These are phyloP conservation scores for Acrocalymma vagum DNA, from an alignment of 2,329 filamentous ascomycete species.

Conservation along the genomic window DNA sequence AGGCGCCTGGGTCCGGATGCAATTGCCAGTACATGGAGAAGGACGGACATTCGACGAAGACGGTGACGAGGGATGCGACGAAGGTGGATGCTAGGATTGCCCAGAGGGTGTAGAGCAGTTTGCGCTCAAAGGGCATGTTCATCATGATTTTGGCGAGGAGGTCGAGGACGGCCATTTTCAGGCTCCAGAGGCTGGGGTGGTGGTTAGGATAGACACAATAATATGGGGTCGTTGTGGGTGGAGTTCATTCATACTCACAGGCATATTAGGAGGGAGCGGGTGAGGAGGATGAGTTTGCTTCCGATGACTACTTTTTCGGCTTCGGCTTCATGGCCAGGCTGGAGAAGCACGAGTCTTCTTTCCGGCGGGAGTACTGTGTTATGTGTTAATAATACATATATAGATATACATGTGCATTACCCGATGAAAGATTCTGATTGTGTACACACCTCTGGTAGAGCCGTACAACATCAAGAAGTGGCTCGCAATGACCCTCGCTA, in stretches of 20 bases:
- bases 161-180: conserved; percentile 28
- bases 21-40: conserved; percentile 24
- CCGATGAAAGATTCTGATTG: too few relatives aligned
- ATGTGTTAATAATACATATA: background rate
- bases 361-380: conserved; percentile 12
- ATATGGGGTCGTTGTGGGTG: background rate
- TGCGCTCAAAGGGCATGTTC: conserved; percentile 23
- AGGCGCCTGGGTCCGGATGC: conserved; percentile 22
- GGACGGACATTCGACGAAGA: conserved; percentile 19
- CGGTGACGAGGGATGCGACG: conserved; percentile 20
- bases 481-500: conserved; percentile 19
- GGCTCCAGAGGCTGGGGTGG: conserved; percentile 19
- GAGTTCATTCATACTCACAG: conserved; percentile 11
- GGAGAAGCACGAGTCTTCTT: conserved; percentile 12
- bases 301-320: conserved; percentile 12
- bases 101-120: conserved; percentile 17
- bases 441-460: conserved; percentile 25
- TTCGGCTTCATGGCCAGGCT: conserved; percentile 4
- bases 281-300: conserved; percentile 22
- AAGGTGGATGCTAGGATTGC: conserved; percentile 15
- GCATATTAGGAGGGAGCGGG: conserved; percentile 22
- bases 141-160: conserved; percentile 21
- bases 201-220: background rate
- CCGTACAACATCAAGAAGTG: conserved; percentile 21
- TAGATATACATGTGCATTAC: too few relatives aligned